phyloP scores from a whole-genome alignment of 2,329 filamentous ascomycete genomes.

The Xylariaceae sp. region DNA sequence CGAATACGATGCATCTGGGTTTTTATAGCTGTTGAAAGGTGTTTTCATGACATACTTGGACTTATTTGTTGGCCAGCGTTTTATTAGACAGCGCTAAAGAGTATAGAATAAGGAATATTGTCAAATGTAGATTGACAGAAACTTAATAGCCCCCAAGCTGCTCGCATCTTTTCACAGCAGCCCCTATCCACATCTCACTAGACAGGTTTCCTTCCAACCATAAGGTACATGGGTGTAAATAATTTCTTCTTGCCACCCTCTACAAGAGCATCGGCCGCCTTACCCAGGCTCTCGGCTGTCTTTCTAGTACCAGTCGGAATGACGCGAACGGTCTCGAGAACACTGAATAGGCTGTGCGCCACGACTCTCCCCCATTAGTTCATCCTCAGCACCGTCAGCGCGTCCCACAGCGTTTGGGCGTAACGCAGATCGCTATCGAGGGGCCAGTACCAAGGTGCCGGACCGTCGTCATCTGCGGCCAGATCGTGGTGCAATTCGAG shows the following conservation, averaged over 20 bases:
- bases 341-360: constrained; percentile 72
- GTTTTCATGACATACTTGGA: too few species aligned
- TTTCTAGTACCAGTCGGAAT: constrained; percentile 84
- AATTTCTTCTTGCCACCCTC: constrained; percentile 82
- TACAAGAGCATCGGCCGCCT: constrained; percentile 79
- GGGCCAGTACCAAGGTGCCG: constrained; percentile 91
- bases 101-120: too few species aligned
- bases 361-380: constrained; percentile 74
- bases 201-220: constrained; percentile 82
- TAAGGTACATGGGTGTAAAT: constrained; percentile 99
- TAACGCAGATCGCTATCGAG: constrained; percentile 81
- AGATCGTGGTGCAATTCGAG: constrained; percentile 82
- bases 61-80: too few species aligned
- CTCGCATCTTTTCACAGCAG: too few species aligned
- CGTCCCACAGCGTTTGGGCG: constrained; percentile 72
- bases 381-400: constrained; percentile 83
- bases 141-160: too few species aligned
- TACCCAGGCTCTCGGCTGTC: constrained; percentile 84
- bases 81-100: too few species aligned
- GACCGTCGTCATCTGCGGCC: constrained; percentile 70
- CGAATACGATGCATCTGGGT: too few species aligned
- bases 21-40: too few species aligned
- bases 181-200: constrained; percentile 32
- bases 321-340: constrained; percentile 69
- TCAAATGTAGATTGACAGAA: too few species aligned